Conservation (phyloP, 129 eudicot genomes). For the Flaveria ramosissima region DNA sequence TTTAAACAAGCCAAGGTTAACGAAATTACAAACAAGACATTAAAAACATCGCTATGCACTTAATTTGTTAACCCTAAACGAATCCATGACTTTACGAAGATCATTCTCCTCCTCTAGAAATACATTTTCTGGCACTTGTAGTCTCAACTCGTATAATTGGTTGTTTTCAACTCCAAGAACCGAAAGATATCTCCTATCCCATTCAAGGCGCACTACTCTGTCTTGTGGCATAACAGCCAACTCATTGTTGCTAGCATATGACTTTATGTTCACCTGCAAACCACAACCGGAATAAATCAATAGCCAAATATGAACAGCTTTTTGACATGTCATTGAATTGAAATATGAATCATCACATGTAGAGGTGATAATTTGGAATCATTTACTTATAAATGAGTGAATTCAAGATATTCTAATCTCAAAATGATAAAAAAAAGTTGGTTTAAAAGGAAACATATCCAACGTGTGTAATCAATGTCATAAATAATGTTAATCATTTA, state of each 20-base stretch:
- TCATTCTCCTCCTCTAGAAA: slow-evolving; percentile 79
- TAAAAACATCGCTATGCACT: slow-evolving; percentile 38
- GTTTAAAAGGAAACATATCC: too few relatives aligned
- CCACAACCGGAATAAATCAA: slow-evolving; percentile 12
- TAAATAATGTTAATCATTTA: too few relatives aligned
- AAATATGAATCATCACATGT: neutral
- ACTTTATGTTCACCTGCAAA: slow-evolving; percentile 82
- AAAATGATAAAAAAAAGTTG: too few relatives aligned
- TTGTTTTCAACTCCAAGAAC: slow-evolving; percentile 99
- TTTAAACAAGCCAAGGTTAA: slow-evolving; percentile 6
- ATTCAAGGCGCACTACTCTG: slow-evolving; percentile 76
- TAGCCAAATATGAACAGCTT: neutral
- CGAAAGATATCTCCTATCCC: slow-evolving; percentile 87
- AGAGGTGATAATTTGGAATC: neutral
- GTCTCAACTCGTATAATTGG: slow-evolving; percentile 72
- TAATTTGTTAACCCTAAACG: slow-evolving; percentile 86
- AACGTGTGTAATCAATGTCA: too few relatives aligned
- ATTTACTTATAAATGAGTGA: neutral
- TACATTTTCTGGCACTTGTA: slow-evolving; percentile 85
- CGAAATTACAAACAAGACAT: neutral
- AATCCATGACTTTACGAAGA: slow-evolving; percentile 74
- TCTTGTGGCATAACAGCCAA: slow-evolving; percentile 93
- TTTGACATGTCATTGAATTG: neutral
- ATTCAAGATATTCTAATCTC: too few relatives aligned
- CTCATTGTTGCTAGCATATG: slow-evolving; percentile 93